Base-by-base conservation (phyloP, 1,284 basidiomycete species). In the Ceratobasidium papillatum region DNA sequence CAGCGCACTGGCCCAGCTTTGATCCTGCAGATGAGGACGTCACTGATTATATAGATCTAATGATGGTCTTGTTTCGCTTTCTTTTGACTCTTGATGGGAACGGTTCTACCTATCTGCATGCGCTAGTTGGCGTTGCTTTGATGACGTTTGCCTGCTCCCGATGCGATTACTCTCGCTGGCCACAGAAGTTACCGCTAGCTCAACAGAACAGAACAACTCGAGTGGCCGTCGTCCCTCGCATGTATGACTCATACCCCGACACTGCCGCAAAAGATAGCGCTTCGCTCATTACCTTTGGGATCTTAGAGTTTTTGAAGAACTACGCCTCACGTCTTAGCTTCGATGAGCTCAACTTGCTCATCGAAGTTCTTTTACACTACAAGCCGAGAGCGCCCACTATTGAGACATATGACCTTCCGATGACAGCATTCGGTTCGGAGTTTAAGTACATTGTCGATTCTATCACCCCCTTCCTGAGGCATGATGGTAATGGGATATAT, bases 271-370 rank as follows among this genome's bases (percentile, higher is more conserved):
- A 27, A 14, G 17, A 34, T 1, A 22, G 12, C 30, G 30, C 22
- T n/a, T 58, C 54, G 2, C 17, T 58, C 14, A 19, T 58, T 19
- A 58, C 19, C 5, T 58, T 58, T 36, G 54, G 54, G n/a, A 19
- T 58, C 19, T 19, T 58, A 22, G 54, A 58, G 32, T n/a, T 58
- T n/a, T 58, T 58, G 32, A 58, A 58, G 7, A 27, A 58, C 30
- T 30, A 58, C 32, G 30, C 32, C 5, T 9, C 12, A 14, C 3
- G 3, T 1, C 54, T 58, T 5, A 30, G 19, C 32, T 9, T 19
- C 1, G 9, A 32, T n/a, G 30, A 58, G 14, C 5, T 58, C 14
- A 58, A 3, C 4, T 17, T 4, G 1, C 3, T 36, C 30, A 58
- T 36, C 32, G 19, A 36, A 2, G 32, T 19, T n/a, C 30, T 58